phyloP scores from a whole-genome alignment of 495 filamentous ascomycete genomes.

The Xylaria curta region DNA sequence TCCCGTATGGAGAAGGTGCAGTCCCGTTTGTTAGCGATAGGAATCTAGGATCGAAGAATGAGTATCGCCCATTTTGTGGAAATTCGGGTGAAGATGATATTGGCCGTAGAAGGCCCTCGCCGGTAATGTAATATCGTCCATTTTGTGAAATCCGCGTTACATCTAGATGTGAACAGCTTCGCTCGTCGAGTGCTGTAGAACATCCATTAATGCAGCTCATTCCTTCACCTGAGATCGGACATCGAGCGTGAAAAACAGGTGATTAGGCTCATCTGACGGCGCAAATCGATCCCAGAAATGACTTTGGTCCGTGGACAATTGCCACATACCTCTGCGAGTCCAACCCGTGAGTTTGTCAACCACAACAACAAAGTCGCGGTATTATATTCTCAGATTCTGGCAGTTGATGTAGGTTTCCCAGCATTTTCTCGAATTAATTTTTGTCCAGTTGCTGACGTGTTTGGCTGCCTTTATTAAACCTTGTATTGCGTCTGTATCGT shows the following conservation, averaged over 20 bases:
- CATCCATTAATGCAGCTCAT: neutral
- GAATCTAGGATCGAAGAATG: neutral
- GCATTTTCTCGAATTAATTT: slow-evolving; percentile 13
- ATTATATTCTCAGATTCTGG: slow-evolving; percentile 23
- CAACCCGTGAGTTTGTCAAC: slow-evolving; percentile 30
- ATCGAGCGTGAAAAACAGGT: slow-evolving; percentile 31
- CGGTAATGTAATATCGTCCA: neutral
- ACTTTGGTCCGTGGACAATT: slow-evolving; percentile 30
- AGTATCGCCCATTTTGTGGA: neutral
- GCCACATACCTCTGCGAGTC: slow-evolving; percentile 34
- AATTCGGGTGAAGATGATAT: neutral
- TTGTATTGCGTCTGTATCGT: neutral
- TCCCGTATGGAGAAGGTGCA: neutral
- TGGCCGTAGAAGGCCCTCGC: neutral
- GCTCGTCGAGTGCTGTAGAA: neutral
- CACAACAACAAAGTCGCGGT: slow-evolving; percentile 29
- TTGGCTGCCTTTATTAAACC: neutral
- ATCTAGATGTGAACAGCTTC: neutral
- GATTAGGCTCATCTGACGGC: slow-evolving; percentile 29
- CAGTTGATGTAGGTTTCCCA: slow-evolving; percentile 4
- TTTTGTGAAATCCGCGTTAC: neutral
- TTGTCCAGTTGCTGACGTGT: slow-evolving; percentile 10
- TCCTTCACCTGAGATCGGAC: neutral
- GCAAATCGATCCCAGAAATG: slow-evolving; percentile 27
- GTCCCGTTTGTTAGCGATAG: neutral